Conservation (phyloP, 2,329 filamentous ascomycete species). For the Diaporthe sp. region DNA sequence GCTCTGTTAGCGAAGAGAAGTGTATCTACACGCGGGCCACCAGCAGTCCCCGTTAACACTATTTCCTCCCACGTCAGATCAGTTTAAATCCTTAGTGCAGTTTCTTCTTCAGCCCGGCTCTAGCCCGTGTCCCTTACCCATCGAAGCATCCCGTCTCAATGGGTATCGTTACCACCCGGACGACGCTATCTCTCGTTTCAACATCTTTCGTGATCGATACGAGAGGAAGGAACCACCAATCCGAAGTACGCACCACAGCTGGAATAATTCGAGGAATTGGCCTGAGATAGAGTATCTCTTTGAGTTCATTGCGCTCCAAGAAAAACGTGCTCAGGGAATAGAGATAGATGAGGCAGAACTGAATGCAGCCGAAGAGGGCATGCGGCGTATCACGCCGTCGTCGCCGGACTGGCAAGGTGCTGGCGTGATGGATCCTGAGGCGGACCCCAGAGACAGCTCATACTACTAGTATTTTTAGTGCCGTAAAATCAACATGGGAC, state of each 20-base stretch:
- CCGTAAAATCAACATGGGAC: too few species aligned
- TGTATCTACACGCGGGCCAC: not conserved
- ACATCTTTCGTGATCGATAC: constrained; percentile 6
- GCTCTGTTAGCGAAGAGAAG: not conserved
- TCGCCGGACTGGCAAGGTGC: not conserved
- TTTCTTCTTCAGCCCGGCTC: not conserved
- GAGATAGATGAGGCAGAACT: not conserved
- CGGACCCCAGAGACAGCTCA: too few species aligned
- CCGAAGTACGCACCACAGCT: not conserved
- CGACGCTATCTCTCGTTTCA: not conserved
- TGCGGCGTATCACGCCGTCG: constrained; percentile 2
- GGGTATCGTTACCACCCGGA: constrained; percentile 3
- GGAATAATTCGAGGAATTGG: not conserved
- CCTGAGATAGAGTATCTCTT: constrained; percentile 7
- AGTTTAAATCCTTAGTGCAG: not conserved
- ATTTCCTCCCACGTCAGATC: not conserved
- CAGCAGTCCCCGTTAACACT: not conserved
- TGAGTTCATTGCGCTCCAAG: not conserved
- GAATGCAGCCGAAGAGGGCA: not conserved
- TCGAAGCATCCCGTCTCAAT: not conserved
- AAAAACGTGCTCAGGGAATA: not conserved
- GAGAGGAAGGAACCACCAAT: constrained; percentile 1
- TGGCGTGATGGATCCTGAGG: too few species aligned
- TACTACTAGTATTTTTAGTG: too few species aligned
- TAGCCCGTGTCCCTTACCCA: constrained; percentile 9